Evolutionary conservation across 192 early-diverging fungal species (phyloP).

Genomic region (Podila verticillata): DNA sequence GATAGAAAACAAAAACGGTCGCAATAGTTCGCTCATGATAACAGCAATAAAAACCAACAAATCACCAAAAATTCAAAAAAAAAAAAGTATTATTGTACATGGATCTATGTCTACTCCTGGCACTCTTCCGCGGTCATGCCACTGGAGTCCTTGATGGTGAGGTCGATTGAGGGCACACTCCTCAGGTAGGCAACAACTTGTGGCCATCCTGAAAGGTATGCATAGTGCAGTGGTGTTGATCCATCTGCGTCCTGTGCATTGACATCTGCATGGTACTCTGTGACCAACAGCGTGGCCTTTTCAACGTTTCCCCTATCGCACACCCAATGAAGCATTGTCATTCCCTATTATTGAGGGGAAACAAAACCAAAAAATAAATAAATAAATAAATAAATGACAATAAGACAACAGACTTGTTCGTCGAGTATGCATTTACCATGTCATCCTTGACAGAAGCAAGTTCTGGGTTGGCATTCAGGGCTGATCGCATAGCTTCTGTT

Average conservation of each 20-base stretch:
- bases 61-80: too few species aligned
- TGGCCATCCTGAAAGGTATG: constrained; percentile 40
- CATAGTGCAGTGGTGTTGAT: constrained; percentile 38
- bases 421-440: neutral
- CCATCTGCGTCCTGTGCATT: constrained; percentile 49
- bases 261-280: constrained; percentile 32
- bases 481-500: constrained; percentile 8
- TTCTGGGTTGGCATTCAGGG: constrained; percentile 12
- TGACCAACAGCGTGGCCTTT: constrained; percentile 53
- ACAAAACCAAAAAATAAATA: neutral
- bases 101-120: constrained; percentile 7
- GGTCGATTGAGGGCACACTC: constrained; percentile 25
- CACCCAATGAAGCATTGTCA: constrained; percentile 63
- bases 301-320: constrained; percentile 61
- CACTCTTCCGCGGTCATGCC: constrained; percentile 36
- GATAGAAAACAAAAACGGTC: neutral
- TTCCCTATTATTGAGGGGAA: constrained; percentile 43
- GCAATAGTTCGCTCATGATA: too few species aligned
- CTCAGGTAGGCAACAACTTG: constrained; percentile 19
- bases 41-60: too few species aligned
- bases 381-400: neutral
- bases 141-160: constrained; percentile 19
- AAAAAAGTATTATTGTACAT: neutral
- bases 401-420: too few species aligned
- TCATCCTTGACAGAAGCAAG: constrained; percentile 29